A percentile compares a stretch with the other conserved stretches of the same genome.
These are phyloP conservation scores for Epicoccum sorghinum DNA, from an alignment of 2,329 filamentous ascomycete species.

Conservation along the genomic window DNA sequence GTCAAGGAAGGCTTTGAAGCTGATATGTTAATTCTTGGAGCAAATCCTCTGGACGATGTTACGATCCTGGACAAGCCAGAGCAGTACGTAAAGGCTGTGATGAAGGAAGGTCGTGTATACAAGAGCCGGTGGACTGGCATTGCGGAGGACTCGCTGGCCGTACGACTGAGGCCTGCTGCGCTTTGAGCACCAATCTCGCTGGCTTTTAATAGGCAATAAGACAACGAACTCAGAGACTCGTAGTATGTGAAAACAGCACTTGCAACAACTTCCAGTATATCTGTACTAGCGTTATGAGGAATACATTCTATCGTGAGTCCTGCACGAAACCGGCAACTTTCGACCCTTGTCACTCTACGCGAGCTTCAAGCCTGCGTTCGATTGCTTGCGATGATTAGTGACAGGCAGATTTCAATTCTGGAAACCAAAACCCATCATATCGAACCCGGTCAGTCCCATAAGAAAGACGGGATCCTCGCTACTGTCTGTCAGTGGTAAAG, in stretches of 20 bases:
- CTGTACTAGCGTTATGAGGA: no score
- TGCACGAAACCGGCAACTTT: no score
- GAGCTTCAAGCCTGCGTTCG: no score
- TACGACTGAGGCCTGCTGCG: conserved; percentile 1
- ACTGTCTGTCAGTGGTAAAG: background rate
- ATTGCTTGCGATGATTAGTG: no score
- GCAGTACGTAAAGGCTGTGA: conserved; percentile 56
- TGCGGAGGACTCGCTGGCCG: background rate
- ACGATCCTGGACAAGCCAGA: conserved; percentile 57
- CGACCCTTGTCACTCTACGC: no score
- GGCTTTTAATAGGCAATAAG: no score
- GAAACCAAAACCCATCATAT: conserved; percentile 11
- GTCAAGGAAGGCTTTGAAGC: conserved; percentile 58
- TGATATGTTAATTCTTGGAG: conserved; percentile 60
- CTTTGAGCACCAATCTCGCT: background rate
- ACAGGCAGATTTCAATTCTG: background rate
- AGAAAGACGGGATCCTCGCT: conserved; percentile 1
- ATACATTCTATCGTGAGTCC: no score
- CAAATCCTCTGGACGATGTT: conserved; percentile 63
- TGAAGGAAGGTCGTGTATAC: conserved; percentile 61
- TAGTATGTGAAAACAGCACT: no score
- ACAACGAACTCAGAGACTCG: no score
- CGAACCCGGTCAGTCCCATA: conserved; percentile 10
- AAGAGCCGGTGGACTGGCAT: conserved; percentile 25
- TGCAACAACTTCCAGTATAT: no score